Evolutionary conservation across 1,284 basidiomycete genomes (phyloP), one percentile per base, ranked within the genome.

Genomic region (Phellinidium pouzarii): DNA sequence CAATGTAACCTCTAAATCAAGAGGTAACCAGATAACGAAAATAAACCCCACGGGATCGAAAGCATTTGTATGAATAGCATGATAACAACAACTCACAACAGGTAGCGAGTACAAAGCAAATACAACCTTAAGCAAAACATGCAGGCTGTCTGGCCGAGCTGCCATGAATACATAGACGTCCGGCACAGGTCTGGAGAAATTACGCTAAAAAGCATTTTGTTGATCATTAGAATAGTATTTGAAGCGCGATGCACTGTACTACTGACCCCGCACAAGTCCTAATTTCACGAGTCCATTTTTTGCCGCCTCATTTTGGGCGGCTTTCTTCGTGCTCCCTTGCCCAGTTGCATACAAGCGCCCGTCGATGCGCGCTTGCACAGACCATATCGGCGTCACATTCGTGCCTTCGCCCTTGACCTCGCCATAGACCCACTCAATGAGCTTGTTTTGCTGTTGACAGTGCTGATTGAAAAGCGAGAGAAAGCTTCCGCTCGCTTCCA

Each of bases 391-490:
- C 19, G 85, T 88, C 17, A 78, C 76, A 62, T 72, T 76, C 31
- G 73, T 77, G 23, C 69, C 69, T 49, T 70, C 67, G 50, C 67
- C 66, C n/a, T 54, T 52, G n/a, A 60, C 64, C 38, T 66, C 70
- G 52, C 79, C 77, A 60, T 81, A 87, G 14, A 76, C 65, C 86
- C 87, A 89, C 66, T 89, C 85, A 51, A 88, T 74, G 42, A 65
- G 61, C 52, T 70, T 72, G 60, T 71, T 72, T 29, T 62, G 60
- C 66, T 79, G 84, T 66, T 84, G 80, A 49, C 88, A 61, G 52
- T 77, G 70, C 66, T 88, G 85, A 62, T 89, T 89, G 72, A 89
- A 87, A 42, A 88, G 67, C 22, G 83, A 79, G 4, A 89, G 74
- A 63, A 88, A 81, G 3, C 86, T 86, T 14, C 58, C 60, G 60